phyloP scores from a whole-genome alignment of 164 flowering plant species.

The Vitis rupestris region DNA sequence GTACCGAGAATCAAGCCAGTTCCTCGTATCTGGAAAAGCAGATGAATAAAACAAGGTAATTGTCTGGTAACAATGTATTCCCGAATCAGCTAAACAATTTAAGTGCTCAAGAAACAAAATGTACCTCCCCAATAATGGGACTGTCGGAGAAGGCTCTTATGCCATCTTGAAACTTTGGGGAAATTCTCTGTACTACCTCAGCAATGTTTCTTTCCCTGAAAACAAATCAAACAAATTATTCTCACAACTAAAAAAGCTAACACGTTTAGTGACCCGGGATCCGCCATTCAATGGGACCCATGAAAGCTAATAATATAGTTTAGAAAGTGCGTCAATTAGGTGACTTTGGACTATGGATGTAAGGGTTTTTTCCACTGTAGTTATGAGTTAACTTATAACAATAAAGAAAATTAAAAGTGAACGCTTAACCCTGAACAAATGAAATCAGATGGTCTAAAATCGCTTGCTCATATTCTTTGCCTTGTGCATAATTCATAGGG shows the following conservation, averaged over 20 bases:
- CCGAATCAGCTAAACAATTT: too few relatives aligned
- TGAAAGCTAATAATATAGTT: not conserved
- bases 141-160: constrained; percentile 76
- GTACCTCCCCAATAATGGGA: constrained; percentile 96
- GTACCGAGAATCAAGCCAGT: constrained; percentile 91
- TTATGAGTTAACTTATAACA: too few relatives aligned
- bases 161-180: constrained; percentile 89
- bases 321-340: not conserved
- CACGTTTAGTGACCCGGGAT: too few relatives aligned
- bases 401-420: not conserved
- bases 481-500: too few relatives aligned
- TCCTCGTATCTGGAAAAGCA: constrained; percentile 76
- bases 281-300: not conserved
- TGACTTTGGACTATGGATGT: not conserved
- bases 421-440: not conserved
- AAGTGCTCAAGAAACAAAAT: not conserved
- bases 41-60: not conserved
- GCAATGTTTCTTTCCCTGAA: constrained; percentile 84
- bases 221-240: not conserved
- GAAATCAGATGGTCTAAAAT: not conserved
- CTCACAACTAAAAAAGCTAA: not conserved
- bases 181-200: constrained; percentile 56
- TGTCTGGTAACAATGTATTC: not conserved
- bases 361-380: not conserved
- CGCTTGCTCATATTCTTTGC: too few relatives aligned